Base-by-base conservation (phyloP, 805 yeast genomes). In the Barnettozyma californica region DNA sequence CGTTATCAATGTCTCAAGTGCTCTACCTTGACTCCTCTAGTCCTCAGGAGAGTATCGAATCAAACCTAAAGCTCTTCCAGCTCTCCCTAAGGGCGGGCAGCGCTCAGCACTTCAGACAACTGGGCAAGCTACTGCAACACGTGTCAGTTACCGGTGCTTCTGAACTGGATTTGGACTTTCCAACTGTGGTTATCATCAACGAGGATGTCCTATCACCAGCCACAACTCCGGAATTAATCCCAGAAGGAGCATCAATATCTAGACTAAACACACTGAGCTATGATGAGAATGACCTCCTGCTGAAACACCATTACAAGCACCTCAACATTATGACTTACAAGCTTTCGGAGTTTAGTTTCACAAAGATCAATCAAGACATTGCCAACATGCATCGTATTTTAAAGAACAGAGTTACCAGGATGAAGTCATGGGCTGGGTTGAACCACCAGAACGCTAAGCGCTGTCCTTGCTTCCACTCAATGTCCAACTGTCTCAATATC, bases 381-480 rank as follows among this genome's bases (percentile, higher is more conserved):
- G 45, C 37, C 2, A 25, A 31, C 0, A 58, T 56, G 41, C 62
- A 59, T 37, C 19, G 37, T 23, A 41, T 53, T 1, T 34, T 64
- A 26, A 55, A 55, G 40, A 60, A 63, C 51, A 54, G 77, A 48
- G 50, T 68, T 26, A 46, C 56, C 9, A 56, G 78, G 52, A 65
- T 73, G 52, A 61, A 69, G 50, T 59, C 74, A 0, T 74, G 77
- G 77, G 63, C 65, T 2, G 77, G 76, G 2, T 55, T 70, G 13
- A 63, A 65, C 42, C 58, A 58, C 45, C 48, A 53, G 11, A 41
- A 56, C 6, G 44, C 58, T 5, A 53, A 49, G 36, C 37, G 54
- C 9, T 44, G 61, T 18, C 53, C 66, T 4, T 54, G 62, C 27
- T 41, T 70, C 2, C 65, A 66, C 43, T 60, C 71, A 8, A 70